phyloP scores from a whole-genome alignment of 179 eudicot species.

The Nepenthes alata region DNA sequence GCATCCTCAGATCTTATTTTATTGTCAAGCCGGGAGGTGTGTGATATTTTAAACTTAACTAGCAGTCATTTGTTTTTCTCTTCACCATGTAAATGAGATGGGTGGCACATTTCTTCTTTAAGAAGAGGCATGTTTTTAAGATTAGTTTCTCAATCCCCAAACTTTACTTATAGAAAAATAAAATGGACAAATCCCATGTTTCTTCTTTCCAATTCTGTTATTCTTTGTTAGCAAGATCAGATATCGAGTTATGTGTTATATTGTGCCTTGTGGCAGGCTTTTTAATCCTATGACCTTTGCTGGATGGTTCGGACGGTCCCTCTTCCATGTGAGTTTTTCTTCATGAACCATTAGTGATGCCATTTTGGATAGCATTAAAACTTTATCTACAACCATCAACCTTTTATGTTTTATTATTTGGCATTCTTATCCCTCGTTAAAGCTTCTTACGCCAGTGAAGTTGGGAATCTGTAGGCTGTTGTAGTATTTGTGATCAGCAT shows the following conservation, averaged over 20 bases:
- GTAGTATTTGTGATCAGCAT: conserved; percentile 73
- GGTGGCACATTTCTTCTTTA: no score
- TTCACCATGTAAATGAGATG: no score
- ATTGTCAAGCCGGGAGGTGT: conserved; percentile 99
- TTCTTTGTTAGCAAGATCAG: background rate
- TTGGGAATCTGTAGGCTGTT: conserved; percentile 55
- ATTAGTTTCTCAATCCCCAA: no score
- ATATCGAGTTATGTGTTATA: background rate
- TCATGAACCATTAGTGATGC: no score
- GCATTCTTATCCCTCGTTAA: no score
- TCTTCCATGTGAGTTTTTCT: conserved; percentile 62
- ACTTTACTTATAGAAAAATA: no score
- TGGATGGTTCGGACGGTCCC: conserved; percentile 97
- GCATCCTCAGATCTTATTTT: conserved; percentile 94
- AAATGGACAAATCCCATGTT: no score
- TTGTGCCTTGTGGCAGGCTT: conserved; percentile 45
- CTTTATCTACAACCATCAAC: background rate
- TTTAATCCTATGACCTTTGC: conserved; percentile 97
- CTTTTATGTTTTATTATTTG: no score
- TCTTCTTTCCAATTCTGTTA: no score
- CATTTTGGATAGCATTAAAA: no score
- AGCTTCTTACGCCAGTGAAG: background rate
- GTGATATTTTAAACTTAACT: background rate
- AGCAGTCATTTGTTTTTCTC: no score
- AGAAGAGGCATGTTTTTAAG: no score